Evolutionary conservation across 805 yeast genomes (phyloP).

Genomic region (Blastobotrys parvus): DNA sequence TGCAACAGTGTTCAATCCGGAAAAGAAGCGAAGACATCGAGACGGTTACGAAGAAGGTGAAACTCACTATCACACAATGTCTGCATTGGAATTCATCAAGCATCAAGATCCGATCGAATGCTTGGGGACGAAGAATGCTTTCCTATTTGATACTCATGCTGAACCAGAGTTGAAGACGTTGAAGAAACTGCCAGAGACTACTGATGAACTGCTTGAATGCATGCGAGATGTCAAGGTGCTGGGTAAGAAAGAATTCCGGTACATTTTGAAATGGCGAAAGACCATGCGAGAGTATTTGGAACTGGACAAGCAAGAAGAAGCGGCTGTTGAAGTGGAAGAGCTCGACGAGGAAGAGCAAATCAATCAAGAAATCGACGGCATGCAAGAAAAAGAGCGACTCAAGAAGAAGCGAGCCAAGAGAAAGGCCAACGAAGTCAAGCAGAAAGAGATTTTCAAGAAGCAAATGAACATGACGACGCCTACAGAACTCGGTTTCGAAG

Average conservation of each 20-base stretch:
- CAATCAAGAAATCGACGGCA: slow-evolving; percentile 70
- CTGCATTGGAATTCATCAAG: slow-evolving; percentile 72
- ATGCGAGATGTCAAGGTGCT: slow-evolving; percentile 86
- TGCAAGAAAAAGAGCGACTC: slow-evolving; percentile 62
- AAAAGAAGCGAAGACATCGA: slow-evolving; percentile 80
- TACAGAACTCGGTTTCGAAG: slow-evolving; percentile 87
- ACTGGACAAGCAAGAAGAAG: slow-evolving; percentile 39
- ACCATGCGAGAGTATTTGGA: slow-evolving; percentile 74
- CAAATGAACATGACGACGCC: slow-evolving; percentile 96
- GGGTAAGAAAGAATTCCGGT: slow-evolving; percentile 89
- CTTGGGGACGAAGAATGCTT: slow-evolving; percentile 63
- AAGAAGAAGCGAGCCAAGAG: slow-evolving; percentile 75
- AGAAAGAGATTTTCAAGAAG: slow-evolving; percentile 81
- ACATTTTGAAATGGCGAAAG: slow-evolving; percentile 79
- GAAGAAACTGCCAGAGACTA: slow-evolving; percentile 66
- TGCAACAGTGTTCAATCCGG: slow-evolving; percentile 92
- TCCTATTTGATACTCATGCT: slow-evolving; percentile 52
- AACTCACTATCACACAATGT: slow-evolving; percentile 56
- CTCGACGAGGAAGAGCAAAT: slow-evolving; percentile 84
- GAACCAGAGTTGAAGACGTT: slow-evolving; percentile 68
- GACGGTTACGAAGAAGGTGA: slow-evolving; percentile 97
- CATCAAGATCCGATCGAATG: slow-evolving; percentile 76
- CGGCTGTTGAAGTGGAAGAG: slow-evolving; percentile 54
- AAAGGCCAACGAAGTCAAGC: slow-evolving; percentile 70
- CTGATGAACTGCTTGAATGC: slow-evolving; percentile 71